A percentile compares a stretch with the other conserved stretches of the same genome.
These are phyloP conservation scores for Gigaspora rosea DNA, from an alignment of 192 early-diverging fungal genomes.

Conservation along the genomic window DNA sequence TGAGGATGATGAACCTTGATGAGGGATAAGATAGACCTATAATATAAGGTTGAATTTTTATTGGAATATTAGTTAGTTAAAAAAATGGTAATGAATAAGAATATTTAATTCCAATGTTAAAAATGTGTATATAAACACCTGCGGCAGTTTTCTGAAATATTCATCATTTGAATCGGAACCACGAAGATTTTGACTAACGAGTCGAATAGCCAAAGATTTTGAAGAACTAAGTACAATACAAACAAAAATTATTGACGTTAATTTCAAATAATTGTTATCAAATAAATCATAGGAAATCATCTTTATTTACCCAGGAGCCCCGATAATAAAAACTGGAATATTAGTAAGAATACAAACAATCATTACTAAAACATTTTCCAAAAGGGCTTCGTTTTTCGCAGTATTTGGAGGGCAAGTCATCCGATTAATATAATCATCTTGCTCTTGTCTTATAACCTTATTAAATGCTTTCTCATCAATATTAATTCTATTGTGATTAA, in stretches of 20 bases:
- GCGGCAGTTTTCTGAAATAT: slow-evolving; percentile 31
- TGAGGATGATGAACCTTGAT: slow-evolving; percentile 37
- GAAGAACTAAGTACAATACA: not conserved
- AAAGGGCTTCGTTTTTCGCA: slow-evolving; percentile 26
- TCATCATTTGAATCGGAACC: slow-evolving; percentile 28
- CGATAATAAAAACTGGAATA: slow-evolving; percentile 28
- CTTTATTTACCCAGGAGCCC: slow-evolving; percentile 23
- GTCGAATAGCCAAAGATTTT: slow-evolving; percentile 32
- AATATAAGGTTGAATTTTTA: slow-evolving; percentile 7
- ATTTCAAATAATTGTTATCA: not conserved
- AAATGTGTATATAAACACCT: not conserved
- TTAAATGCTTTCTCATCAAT: not conserved
- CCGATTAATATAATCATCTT: slow-evolving; percentile 21
- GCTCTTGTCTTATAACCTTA: slow-evolving; percentile 16
- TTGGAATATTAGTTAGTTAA: not conserved
- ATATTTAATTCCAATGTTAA: not conserved
- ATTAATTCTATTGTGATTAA: not conserved
- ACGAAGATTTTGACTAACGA: slow-evolving; percentile 33
- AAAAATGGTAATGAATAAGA: not conserved
- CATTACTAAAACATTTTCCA: slow-evolving; percentile 31
- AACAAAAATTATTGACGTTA: not conserved
- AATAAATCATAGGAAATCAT: not conserved
- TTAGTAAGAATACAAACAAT: slow-evolving; percentile 24
- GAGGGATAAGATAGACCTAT: slow-evolving; percentile 33
- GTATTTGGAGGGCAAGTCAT: slow-evolving; percentile 21